These are phyloP conservation scores for Clavispora asparagi DNA, from an alignment of 805 yeast genomes.

Conservation along the genomic window DNA sequence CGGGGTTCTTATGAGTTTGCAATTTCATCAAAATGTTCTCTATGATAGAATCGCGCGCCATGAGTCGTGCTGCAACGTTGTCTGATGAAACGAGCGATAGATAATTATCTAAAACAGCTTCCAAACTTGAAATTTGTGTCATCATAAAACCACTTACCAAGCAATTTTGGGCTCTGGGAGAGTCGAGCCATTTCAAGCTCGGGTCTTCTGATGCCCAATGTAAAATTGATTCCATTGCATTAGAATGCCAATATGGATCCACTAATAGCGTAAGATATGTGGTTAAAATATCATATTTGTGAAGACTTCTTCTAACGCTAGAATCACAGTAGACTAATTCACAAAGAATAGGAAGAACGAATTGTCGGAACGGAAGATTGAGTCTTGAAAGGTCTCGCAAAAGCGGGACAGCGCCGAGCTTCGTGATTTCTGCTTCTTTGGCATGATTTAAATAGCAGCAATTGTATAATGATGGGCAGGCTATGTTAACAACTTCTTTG, in stretches of 20 bases:
- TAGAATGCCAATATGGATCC: slow-evolving; percentile 56
- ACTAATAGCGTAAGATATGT: slow-evolving; percentile 36
- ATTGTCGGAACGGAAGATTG: slow-evolving; percentile 44
- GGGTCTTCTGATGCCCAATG: slow-evolving; percentile 33
- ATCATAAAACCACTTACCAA: slow-evolving; percentile 37
- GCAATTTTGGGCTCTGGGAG: slow-evolving; percentile 24
- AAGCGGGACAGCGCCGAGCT: slow-evolving; percentile 42
- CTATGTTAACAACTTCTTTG: slow-evolving; percentile 38
- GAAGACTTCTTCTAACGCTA: slow-evolving; percentile 31
- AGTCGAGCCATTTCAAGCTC: slow-evolving; percentile 17
- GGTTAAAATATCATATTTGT: slow-evolving; percentile 32
- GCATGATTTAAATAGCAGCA: slow-evolving; percentile 44
- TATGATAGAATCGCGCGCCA: slow-evolving; percentile 24
- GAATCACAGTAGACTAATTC: slow-evolving; percentile 46
- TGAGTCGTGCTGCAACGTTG: slow-evolving; percentile 14
- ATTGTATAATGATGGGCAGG: slow-evolving; percentile 47
- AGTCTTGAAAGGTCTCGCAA: slow-evolving; percentile 35
- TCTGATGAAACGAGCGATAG: slow-evolving; percentile 27
- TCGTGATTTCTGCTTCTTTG: slow-evolving; percentile 42
- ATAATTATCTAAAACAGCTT: slow-evolving; percentile 38
- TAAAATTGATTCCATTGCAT: slow-evolving; percentile 47
- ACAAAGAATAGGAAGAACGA: slow-evolving; percentile 48
- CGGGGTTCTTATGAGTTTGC: slow-evolving; percentile 27
- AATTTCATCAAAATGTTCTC: slow-evolving; percentile 28
- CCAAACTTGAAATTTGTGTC: slow-evolving; percentile 37